Conservation (phyloP, 208 protist genomes). For the Trypanosoma melophagium region DNA sequence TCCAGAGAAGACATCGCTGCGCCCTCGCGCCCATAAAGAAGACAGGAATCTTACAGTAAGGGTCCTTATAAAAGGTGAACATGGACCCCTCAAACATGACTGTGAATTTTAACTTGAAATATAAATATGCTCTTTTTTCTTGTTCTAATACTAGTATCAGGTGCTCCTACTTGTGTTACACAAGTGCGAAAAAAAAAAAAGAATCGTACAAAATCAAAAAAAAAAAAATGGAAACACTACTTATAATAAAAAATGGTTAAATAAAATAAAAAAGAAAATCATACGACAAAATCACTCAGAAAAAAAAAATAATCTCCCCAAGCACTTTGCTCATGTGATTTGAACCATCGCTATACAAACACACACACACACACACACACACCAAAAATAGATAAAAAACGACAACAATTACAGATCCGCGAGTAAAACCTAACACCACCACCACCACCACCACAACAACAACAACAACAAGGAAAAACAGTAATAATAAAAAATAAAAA, state of each 20-base stretch:
- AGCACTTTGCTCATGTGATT: not conserved
- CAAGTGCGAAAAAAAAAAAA: not conserved
- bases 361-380: no score
- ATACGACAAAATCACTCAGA: no score
- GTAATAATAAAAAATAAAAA: constrained; percentile 13
- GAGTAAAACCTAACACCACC: not conserved
- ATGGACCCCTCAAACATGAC: constrained; percentile 39
- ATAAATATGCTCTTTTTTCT: constrained; percentile 12
- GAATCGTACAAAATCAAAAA: not conserved
- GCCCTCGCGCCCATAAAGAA: constrained; percentile 49
- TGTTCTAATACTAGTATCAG: not conserved
- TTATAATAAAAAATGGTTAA: not conserved
- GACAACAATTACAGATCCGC: not conserved
- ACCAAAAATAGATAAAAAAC: not conserved
- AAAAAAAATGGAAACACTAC: not conserved
- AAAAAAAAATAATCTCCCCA: not conserved
- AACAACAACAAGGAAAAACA: constrained; percentile 1
- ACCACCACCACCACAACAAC: not conserved
- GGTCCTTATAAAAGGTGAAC: constrained; percentile 58
- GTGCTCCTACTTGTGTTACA: not conserved
- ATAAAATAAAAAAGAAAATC: not conserved
- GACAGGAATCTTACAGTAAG: constrained; percentile 53
- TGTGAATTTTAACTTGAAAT: not conserved
- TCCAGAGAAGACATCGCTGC: constrained; percentile 61
- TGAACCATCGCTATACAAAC: not conserved